A percentile compares a stretch with the other conserved stretches of the same genome.
phyloP scores from a whole-genome alignment of 768 basidiomycete species.

The Kwoniella sp. region DNA sequence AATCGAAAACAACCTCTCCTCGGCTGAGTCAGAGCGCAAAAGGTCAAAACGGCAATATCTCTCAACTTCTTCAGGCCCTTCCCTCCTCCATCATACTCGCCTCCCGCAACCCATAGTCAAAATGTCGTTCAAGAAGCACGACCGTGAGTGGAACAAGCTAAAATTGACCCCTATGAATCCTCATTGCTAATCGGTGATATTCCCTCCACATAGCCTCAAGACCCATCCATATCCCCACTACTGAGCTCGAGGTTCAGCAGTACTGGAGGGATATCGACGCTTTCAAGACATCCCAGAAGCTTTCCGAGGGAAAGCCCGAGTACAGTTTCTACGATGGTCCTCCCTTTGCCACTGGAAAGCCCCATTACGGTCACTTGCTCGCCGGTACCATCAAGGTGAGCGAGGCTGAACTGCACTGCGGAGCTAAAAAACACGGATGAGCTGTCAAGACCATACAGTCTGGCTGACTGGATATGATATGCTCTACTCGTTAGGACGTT shows the following conservation, averaged over 20 bases:
- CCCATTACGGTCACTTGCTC: conserved; percentile 92
- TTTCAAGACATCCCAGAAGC: conserved; percentile 88
- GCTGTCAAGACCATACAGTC: no score
- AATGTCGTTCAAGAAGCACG: conserved; percentile 41
- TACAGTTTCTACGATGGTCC: conserved; percentile 97
- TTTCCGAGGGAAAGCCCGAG: conserved; percentile 85
- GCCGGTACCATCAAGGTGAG: conserved; percentile 60
- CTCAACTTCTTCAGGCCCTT: no score
- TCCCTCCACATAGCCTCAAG: conserved; percentile 30
- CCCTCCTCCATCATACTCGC: no score
- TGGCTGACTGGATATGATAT: not conserved
- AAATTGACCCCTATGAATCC: not conserved
- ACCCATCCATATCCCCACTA: conserved; percentile 51
- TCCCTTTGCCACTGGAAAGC: conserved; percentile 93
- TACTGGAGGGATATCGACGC: conserved; percentile 98
- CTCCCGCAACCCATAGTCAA: no score
- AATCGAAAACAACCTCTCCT: no score
- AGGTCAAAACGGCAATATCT: no score
- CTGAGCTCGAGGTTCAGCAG: conserved; percentile 71
- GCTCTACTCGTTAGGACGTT: conserved; percentile 69
- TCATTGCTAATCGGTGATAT: no score
- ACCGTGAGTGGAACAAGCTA: conserved; percentile 26
- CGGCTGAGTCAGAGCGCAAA: no score
- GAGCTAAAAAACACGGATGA: no score
- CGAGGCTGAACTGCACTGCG: no score